These are phyloP conservation scores for Populus davidiana DNA, from an alignment of 345 rosid genomes.

Conservation along the genomic window DNA sequence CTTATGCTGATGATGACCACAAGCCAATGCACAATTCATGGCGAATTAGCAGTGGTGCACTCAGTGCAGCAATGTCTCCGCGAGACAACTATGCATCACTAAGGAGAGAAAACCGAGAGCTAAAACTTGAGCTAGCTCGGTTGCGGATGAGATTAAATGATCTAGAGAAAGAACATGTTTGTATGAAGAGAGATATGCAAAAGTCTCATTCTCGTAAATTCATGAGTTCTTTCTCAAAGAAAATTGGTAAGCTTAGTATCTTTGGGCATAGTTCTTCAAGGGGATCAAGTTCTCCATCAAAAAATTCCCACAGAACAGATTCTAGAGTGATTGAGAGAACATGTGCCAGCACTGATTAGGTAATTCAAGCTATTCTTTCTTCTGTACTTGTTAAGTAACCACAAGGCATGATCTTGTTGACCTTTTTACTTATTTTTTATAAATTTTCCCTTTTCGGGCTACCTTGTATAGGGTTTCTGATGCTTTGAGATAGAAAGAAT, in stretches of 20 bases:
- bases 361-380: conserved; percentile 9
- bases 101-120: conserved; percentile 89
- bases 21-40: conserved; percentile 74
- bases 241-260: conserved; percentile 72
- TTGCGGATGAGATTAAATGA: conserved; percentile 89
- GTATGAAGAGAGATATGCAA: conserved; percentile 95
- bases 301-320: conserved; percentile 79
- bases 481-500: conserved; percentile 35
- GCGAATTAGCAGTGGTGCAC: conserved; percentile 90
- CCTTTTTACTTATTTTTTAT: conserved; percentile 6
- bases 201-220: conserved; percentile 85
- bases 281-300: conserved; percentile 92
- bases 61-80: conserved; percentile 96
- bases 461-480: conserved; percentile 48
- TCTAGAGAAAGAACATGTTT: conserved; percentile 90
- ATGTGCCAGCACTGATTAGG: conserved; percentile 71
- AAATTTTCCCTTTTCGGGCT: conserved; percentile 10
- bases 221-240: conserved; percentile 83
- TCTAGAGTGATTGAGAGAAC: conserved; percentile 76
- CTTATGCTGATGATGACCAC: conserved; percentile 62
- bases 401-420: conserved; percentile 24
- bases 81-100: conserved; percentile 93
- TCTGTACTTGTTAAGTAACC: conserved; percentile 24
- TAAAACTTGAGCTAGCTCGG: conserved; percentile 90
- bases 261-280: conserved; percentile 79